Evolutionary conservation across 2,329 filamentous ascomycete species (phyloP).

Genomic region (Trichoderma brevicompactum): DNA sequence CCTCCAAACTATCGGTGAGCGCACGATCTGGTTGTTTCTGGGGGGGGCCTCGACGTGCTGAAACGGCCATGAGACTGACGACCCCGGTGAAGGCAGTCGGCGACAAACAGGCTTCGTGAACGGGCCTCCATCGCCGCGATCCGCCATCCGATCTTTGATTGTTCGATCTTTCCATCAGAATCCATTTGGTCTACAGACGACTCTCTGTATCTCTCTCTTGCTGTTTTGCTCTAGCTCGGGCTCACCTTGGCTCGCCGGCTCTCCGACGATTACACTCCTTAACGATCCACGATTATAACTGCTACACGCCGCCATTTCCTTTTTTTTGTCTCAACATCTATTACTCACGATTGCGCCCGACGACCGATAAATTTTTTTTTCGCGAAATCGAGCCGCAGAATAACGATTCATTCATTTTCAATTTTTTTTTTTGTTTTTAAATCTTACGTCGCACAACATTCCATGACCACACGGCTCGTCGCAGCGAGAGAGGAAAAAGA

Average conservation of each 20-base stretch:
- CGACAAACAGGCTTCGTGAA: constrained; percentile 19
- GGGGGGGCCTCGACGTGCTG: constrained; percentile 3
- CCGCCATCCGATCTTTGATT: constrained; percentile 4
- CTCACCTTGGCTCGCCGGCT: constrained; percentile 22
- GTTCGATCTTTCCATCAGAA: constrained; percentile 8
- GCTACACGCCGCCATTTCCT: constrained; percentile 7
- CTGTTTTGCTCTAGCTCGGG: constrained; percentile 21
- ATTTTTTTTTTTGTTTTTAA: constrained; percentile 9
- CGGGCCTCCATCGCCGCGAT: constrained; percentile 5
- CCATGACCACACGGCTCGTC: constrained; percentile 25
- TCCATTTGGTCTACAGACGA: background rate
- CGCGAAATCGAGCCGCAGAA: constrained; percentile 2
- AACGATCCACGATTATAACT: constrained; percentile 21
- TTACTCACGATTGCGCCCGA: constrained; percentile 18
- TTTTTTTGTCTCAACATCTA: constrained; percentile 18
- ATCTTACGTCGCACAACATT: constrained; percentile 12
- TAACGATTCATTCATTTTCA: constrained; percentile 21
- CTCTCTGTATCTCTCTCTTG: constrained; percentile 22
- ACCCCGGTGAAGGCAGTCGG: constrained; percentile 12
- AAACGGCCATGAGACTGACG: constrained; percentile 17
- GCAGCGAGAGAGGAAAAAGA: constrained; percentile 23
- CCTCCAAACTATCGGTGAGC: constrained; percentile 28
- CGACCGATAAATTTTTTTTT: background rate
- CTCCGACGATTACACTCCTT: constrained; percentile 27
- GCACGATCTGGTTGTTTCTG: constrained; percentile 7